A percentile compares a stretch with the other conserved stretches of the same genome.
These are phyloP conservation scores for Picea sitchensis DNA, from an alignment of 75 land plant species.

Conservation along the genomic window DNA sequence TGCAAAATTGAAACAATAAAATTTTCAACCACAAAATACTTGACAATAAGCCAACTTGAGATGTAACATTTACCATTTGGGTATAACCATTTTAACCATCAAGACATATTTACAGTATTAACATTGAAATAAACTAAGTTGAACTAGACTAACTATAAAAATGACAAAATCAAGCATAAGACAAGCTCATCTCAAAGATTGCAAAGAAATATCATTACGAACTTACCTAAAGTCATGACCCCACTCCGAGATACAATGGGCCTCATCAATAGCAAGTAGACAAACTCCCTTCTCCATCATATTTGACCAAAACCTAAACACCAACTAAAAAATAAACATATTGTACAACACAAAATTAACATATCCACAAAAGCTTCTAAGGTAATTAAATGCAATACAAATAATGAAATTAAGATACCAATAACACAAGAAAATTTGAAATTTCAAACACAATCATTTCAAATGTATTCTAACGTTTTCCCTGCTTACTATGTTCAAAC, in stretches of 20 bases:
- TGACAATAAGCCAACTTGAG: no score
- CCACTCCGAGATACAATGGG: constrained; percentile 94
- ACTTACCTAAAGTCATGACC: constrained; percentile 87
- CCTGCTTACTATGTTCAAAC: no score
- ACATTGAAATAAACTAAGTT: not conserved
- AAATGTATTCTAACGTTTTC: no score
- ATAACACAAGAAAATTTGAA: not conserved
- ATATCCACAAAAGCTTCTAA: not conserved
- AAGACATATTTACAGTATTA: not conserved
- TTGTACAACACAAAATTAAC: not conserved
- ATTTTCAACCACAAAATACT: no score
- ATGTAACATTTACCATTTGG: not conserved
- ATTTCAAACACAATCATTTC: no score
- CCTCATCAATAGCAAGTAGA: constrained; percentile 82
- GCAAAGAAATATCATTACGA: not conserved
- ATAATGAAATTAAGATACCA: not conserved
- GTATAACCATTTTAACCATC: not conserved
- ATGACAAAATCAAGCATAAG: not conserved
- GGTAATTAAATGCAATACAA: not conserved
- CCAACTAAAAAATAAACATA: constrained; percentile 3
- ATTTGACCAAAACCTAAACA: constrained; percentile 65
- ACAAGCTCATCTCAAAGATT: not conserved
- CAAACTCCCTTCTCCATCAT: constrained; percentile 55
- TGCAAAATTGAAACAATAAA: not conserved
- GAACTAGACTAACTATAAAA: constrained; percentile 6